These are phyloP conservation scores for Penicillium ochrochloron DNA, from an alignment of 495 filamentous ascomycete species.

Conservation along the genomic window DNA sequence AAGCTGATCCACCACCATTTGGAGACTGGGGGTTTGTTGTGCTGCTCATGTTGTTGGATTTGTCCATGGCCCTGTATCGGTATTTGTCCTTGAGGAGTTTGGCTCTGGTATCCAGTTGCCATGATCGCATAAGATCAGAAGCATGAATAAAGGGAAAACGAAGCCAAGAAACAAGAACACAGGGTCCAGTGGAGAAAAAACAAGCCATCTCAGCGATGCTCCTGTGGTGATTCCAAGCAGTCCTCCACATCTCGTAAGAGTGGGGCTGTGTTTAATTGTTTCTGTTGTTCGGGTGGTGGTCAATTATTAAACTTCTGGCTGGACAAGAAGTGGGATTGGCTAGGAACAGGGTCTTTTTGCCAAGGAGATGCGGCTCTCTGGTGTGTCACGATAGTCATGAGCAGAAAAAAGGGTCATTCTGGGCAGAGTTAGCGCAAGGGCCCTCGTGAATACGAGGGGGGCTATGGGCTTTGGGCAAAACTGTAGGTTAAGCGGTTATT, in stretches of 20 bases:
- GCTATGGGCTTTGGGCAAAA: background rate
- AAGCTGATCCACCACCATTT: background rate
- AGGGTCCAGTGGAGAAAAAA: constrained; percentile 1
- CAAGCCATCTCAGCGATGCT: background rate
- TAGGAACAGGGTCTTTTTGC: background rate
- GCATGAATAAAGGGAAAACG: too few species aligned
- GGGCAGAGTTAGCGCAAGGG: background rate
- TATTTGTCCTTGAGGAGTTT: background rate
- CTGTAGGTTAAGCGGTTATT: background rate
- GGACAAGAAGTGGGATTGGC: background rate
- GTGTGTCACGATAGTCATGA: background rate
- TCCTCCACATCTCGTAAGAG: constrained; percentile 4
- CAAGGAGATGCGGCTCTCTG: constrained; percentile 6
- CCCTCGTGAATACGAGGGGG: constrained; percentile 7
- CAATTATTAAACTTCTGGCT: background rate
- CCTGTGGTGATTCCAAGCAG: background rate
- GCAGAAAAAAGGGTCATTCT: background rate
- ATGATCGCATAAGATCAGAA: background rate
- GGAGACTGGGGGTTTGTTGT: background rate
- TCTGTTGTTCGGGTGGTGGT: background rate
- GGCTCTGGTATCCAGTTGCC: background rate
- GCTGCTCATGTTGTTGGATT: background rate
- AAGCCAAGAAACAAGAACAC: constrained; percentile 5
- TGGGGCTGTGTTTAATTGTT: constrained; percentile 12
- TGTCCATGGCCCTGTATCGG: background rate